Percentiles rank a stretch among this genome's conserved stretches.
Evolutionary conservation across 2,329 filamentous ascomycete species (phyloP).

Genomic region (Thelonectria discophora): DNA sequence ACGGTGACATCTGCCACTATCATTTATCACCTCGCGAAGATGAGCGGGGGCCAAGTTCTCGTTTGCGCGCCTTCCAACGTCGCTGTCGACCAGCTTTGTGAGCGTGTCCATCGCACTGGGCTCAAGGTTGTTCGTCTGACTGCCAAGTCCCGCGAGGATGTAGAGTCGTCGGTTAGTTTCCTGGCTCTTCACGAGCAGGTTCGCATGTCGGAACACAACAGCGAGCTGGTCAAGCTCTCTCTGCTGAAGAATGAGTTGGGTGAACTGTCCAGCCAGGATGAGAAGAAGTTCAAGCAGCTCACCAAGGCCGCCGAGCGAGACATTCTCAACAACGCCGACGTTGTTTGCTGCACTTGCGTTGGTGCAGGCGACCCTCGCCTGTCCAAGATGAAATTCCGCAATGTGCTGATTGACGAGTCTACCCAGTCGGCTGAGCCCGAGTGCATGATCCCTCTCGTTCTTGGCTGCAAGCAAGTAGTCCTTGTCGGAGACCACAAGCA

Average conservation of each 20-base stretch:
- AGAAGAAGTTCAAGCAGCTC: slow-evolving; percentile 98
- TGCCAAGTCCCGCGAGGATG: slow-evolving; percentile 98
- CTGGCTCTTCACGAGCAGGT: slow-evolving; percentile 96
- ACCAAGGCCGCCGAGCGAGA: slow-evolving; percentile 94
- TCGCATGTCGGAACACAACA: slow-evolving; percentile 95
- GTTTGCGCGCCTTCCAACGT: slow-evolving; percentile 99
- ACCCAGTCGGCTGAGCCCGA: slow-evolving; percentile 98
- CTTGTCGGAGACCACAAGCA: slow-evolving; percentile 98
- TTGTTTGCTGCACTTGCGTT: slow-evolving; percentile 98
- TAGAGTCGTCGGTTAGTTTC: slow-evolving; percentile 97
- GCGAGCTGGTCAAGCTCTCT: slow-evolving; percentile 89
- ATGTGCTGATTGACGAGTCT: slow-evolving; percentile 96
- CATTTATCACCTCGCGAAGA: slow-evolving; percentile 96
- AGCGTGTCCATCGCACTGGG: slow-evolving; percentile 93
- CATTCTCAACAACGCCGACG: slow-evolving; percentile 93
- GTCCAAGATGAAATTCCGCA: slow-evolving; percentile 97
- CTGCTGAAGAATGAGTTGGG: slow-evolving; percentile 92
- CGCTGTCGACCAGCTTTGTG: slow-evolving; percentile 96
- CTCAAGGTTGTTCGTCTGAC: slow-evolving; percentile 97
- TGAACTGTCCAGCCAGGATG: slow-evolving; percentile 92
- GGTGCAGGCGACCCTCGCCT: slow-evolving; percentile 95
- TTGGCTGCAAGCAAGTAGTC: slow-evolving; percentile 99
- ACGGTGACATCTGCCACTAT: slow-evolving; percentile 98
- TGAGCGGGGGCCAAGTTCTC: slow-evolving; percentile 92
- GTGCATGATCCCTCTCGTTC: slow-evolving; percentile 96